Evolutionary conservation across 140 eudicot genomes (phyloP).

Genomic region (Ambrosia hybrid): DNA sequence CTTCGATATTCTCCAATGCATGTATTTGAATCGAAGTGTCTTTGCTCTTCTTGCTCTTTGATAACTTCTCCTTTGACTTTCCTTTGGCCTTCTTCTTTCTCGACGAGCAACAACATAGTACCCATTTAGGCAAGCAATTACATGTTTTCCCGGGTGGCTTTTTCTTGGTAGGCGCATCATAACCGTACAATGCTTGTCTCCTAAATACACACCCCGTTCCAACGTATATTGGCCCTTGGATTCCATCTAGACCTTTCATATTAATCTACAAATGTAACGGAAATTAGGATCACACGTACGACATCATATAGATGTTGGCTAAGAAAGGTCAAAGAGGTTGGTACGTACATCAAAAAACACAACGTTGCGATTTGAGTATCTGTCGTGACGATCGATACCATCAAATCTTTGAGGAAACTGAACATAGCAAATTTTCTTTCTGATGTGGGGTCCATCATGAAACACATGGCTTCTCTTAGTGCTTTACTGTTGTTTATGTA

Average conservation of each 20-base stretch:
- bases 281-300: background rate
- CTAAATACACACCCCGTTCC: conserved; percentile 98
- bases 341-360: conserved; percentile 94
- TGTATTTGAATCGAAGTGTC: conserved; percentile 79
- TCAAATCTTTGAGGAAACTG: conserved; percentile 98
- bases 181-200: conserved; percentile 96
- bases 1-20: conserved; percentile 96
- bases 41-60: conserved; percentile 64
- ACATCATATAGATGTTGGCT: background rate
- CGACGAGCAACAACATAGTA: conserved; percentile 54
- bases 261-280: conserved; percentile 53
- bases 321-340: conserved; percentile 15
- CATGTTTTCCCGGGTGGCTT: conserved; percentile 90
- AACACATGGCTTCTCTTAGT: conserved; percentile 95
- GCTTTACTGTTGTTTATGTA: conserved; percentile 96
- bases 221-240: conserved; percentile 97
- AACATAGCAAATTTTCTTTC: conserved; percentile 93
- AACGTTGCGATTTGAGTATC: conserved; percentile 95
- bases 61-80: conserved; percentile 51
- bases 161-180: conserved; percentile 85
- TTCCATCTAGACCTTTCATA: conserved; percentile 98
- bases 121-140: conserved; percentile 91
- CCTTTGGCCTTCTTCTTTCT: conserved; percentile 68
- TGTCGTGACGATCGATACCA: conserved; percentile 93
- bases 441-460: conserved; percentile 98